Evolutionary conservation across 768 basidiomycete species (phyloP).

Genomic region (Tylopilus plumbeoviolaceoides): DNA sequence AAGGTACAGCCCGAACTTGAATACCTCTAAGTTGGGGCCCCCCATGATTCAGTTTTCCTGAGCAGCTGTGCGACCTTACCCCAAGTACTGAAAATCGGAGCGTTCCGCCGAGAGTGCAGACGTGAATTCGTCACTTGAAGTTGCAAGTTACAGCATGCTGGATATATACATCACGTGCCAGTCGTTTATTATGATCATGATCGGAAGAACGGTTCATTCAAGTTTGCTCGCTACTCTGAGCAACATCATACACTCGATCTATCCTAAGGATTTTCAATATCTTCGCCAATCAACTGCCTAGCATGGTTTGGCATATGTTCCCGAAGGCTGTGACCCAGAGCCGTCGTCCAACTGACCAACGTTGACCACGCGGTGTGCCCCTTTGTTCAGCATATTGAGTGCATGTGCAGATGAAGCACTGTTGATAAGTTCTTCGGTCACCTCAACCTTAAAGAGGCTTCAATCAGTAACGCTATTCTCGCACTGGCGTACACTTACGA

Average conservation of each 20-base stretch:
- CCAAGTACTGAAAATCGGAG: constrained; percentile 20
- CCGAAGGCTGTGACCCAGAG: constrained; percentile 44
- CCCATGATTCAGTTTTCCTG: constrained; percentile 48
- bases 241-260: neutral
- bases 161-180: neutral
- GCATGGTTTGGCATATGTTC: constrained; percentile 69
- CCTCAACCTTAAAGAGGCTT: constrained; percentile 43
- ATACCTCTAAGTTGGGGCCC: constrained; percentile 80
- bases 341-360: constrained; percentile 46
- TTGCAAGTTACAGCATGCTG: too few relatives aligned
- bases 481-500: constrained; percentile 44
- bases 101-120: neutral
- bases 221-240: neutral
- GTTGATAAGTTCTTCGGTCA: constrained; percentile 55
- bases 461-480: constrained; percentile 2
- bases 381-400: constrained; percentile 40
- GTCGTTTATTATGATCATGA: too few relatives aligned
- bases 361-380: constrained; percentile 28
- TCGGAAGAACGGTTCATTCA: neutral
- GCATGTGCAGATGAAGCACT: constrained; percentile 47
- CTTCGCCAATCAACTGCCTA: constrained; percentile 33
- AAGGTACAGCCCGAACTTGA: constrained; percentile 86
- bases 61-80: constrained; percentile 44
- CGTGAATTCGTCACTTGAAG: too few relatives aligned
- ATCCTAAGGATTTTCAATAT: neutral